Conservation (phyloP, 805 yeast species). For the Candida endomychidarum region DNA sequence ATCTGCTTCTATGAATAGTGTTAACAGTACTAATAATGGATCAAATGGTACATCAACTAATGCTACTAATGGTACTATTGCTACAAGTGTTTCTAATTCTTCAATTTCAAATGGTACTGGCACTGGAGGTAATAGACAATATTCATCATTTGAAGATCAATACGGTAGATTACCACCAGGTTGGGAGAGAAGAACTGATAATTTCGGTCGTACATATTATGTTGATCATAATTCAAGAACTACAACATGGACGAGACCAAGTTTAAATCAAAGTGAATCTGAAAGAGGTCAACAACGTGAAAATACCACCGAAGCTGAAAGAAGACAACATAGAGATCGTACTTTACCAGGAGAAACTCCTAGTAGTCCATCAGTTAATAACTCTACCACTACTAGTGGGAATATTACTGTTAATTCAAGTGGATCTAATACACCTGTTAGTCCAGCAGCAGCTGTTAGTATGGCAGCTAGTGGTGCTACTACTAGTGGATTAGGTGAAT, state of each 20-base stretch:
- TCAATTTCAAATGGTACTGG: slow-evolving; percentile 13
- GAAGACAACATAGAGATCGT: slow-evolving; percentile 87
- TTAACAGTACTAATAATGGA: slow-evolving; percentile 10
- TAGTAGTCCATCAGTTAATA: slow-evolving; percentile 31
- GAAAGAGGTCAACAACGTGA: slow-evolving; percentile 65
- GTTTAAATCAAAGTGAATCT: slow-evolving; percentile 72
- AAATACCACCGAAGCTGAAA: slow-evolving; percentile 77
- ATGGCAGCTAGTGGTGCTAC: slow-evolving; percentile 83
- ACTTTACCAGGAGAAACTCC: slow-evolving; percentile 72
- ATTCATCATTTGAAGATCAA: slow-evolving; percentile 95
- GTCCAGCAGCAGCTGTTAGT: slow-evolving; percentile 65
- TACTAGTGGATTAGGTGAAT: slow-evolving; percentile 92
- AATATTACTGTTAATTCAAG: slow-evolving; percentile 48
- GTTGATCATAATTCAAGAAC: slow-evolving; percentile 98
- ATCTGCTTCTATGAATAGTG: too few relatives aligned
- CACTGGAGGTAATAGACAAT: slow-evolving; percentile 52
- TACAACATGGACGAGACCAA: slow-evolving; percentile 99
- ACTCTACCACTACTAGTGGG: slow-evolving; percentile 35
- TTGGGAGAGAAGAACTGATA: slow-evolving; percentile 98
- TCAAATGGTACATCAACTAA: slow-evolving; percentile 7
- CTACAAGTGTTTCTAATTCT: slow-evolving; percentile 16
- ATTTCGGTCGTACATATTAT: slow-evolving; percentile 94
- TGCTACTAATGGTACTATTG: slow-evolving; percentile 14
- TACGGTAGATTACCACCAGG: slow-evolving; percentile 96
- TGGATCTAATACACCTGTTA: slow-evolving; percentile 51